Evolutionary conservation across 345 rosid genomes (phyloP), one percentile per base, ranked within the genome.

Genomic region (Gossypium ekmanianum): DNA sequence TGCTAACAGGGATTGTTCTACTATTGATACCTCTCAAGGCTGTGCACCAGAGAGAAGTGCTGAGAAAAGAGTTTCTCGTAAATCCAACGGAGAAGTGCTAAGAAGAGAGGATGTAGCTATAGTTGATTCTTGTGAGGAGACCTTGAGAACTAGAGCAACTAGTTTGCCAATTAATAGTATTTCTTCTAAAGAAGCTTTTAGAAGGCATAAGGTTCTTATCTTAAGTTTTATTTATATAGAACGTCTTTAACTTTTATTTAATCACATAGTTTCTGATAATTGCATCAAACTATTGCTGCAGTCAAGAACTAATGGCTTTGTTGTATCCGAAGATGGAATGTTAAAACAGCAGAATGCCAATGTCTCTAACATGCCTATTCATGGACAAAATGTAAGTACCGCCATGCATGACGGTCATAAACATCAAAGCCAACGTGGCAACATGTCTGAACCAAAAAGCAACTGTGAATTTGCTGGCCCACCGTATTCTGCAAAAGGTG

Each of bases 151-250:
- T 57, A 69, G 81, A 75, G 65, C 75, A 56, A 77, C 74, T 48
- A 55, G 68, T 77, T 71, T 68, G 47, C 34, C 74, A 51, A 75
- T 73, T 11, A 72, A 62, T 77, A 78, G 67, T 62, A 67, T 72
- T 69, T 34, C 82, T 54, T 48, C 67, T 20, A 81, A 79, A 72
- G 88, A 78, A 74, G 80, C 82, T 81, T 72, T 71, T 44, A 50
- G 39, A 54, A 84, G 77, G 74, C 87, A 85, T 52, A 88, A 88
- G 92, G 94, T 85, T 61, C 44, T 73, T 72, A 57, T 50, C n/a
- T 39, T 17, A 34, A n/a, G n/a, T 29, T 51, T 76, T 64, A 9
- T 43, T 59, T 78, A 43, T 71, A 6, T 62, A 43, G 34, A 47
- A 68, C 18, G 44, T 48, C 27, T 57, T 57, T 44, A 24, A 14